These are phyloP conservation scores for Albatrellus ellisii DNA, from an alignment of 768 basidiomycete genomes.

Conservation along the genomic window DNA sequence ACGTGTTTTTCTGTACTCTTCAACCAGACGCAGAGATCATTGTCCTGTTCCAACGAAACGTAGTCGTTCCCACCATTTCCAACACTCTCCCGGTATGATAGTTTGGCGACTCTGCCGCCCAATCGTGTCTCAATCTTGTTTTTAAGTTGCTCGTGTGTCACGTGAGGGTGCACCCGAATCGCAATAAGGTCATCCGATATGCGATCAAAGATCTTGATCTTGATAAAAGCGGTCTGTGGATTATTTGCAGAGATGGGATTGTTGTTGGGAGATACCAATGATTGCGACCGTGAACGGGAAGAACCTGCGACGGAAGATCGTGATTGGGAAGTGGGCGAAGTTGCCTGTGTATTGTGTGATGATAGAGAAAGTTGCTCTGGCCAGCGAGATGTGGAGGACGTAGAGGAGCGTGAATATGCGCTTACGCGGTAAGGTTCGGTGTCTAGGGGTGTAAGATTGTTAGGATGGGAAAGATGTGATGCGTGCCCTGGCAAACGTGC, in stretches of 20 bases:
- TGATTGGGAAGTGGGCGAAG: conserved; percentile 4
- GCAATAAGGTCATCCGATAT: conserved; percentile 92
- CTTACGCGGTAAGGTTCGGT: conserved; percentile 15
- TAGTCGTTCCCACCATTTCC: conserved; percentile 52
- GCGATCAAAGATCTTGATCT: conserved; percentile 97
- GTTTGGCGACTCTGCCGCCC: conserved; percentile 51
- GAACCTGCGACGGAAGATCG: conserved; percentile 30
- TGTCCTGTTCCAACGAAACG: conserved; percentile 48
- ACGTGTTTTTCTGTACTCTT: conserved; percentile 72
- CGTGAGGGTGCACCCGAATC: conserved; percentile 89
- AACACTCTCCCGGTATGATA: conserved; percentile 68
- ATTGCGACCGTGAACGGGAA: conserved; percentile 43
- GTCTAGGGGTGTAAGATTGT: background rate
- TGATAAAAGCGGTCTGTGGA: conserved; percentile 81
- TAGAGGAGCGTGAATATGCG: conserved; percentile 21
- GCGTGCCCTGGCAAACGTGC: conserved; percentile 2
- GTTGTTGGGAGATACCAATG: conserved; percentile 39
- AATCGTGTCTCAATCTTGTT: conserved; percentile 85
- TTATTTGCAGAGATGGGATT: conserved; percentile 69
- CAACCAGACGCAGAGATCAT: conserved; percentile 60
- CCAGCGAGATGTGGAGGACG: conserved; percentile 12
- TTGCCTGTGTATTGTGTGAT: conserved; percentile 4
- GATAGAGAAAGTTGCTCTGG: conserved; percentile 3
- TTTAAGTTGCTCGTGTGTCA: conserved; percentile 77
- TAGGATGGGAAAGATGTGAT: background rate